A percentile compares a stretch with the other conserved stretches of the same genome.
phyloP scores from a whole-genome alignment of 2,329 filamentous ascomycete species.

The Fusarium keratoplasticum region DNA sequence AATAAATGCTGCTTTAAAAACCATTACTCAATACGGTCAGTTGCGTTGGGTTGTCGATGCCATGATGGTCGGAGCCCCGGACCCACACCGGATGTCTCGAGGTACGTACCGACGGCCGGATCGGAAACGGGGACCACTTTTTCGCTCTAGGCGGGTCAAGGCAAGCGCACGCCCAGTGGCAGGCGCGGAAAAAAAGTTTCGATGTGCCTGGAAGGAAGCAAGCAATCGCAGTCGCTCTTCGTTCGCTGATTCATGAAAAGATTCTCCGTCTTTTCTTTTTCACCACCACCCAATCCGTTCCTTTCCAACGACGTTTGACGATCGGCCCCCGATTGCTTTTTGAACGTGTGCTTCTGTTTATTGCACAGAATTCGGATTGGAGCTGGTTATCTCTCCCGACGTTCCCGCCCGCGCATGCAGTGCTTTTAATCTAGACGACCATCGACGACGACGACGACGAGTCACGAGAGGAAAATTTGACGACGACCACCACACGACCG shows the following conservation, averaged over 20 bases:
- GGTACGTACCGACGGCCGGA: slow-evolving; percentile 15
- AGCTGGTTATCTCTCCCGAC: slow-evolving; percentile 1
- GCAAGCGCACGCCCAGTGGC: slow-evolving; percentile 17
- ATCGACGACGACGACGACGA: slow-evolving; percentile 1
- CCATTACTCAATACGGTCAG: neutral
- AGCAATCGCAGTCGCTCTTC: slow-evolving; percentile 14
- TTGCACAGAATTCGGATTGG: slow-evolving; percentile 9
- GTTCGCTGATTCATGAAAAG: slow-evolving; percentile 37
- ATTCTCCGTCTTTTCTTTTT: slow-evolving; percentile 22
- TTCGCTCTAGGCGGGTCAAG: neutral
- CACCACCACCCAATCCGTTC: slow-evolving; percentile 13
- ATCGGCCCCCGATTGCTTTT: neutral
- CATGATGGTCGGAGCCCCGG: neutral
- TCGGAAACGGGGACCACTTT: slow-evolving; percentile 21
- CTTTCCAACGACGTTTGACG: slow-evolving; percentile 4
- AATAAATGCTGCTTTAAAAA: neutral
- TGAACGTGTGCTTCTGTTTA: neutral
- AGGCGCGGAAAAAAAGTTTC: slow-evolving; percentile 34
- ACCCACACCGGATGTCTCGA: slow-evolving; percentile 7
- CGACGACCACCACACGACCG: neutral
- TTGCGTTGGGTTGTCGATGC: neutral
- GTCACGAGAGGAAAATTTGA: neutral
- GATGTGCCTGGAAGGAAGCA: slow-evolving; percentile 4
- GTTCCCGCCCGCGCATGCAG: slow-evolving; percentile 4
- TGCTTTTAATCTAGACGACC: neutral